Conservation (phyloP, 2,329 filamentous ascomycete genomes). For the Paecilomyces sp. region DNA sequence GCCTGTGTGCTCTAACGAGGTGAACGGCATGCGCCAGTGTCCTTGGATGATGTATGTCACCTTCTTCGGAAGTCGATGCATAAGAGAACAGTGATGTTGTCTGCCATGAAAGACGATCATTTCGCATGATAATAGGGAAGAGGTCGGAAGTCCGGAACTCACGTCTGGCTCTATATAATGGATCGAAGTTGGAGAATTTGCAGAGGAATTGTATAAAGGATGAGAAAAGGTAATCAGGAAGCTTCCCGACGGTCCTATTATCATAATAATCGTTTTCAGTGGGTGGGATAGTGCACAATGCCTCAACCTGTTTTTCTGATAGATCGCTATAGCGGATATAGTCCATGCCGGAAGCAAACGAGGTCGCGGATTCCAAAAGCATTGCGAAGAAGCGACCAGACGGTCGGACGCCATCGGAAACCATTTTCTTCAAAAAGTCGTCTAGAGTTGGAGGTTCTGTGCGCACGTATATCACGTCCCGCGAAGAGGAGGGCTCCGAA, state of each 20-base stretch:
- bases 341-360: constrained; percentile 33
- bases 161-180: constrained; percentile 5
- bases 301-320: constrained; percentile 21
- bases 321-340: constrained; percentile 35
- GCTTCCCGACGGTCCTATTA: constrained; percentile 15
- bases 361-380: constrained; percentile 40
- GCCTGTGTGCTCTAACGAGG: constrained; percentile 22
- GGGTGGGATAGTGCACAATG: constrained; percentile 19
- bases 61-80: constrained; percentile 4
- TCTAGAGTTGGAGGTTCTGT: constrained; percentile 46
- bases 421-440: constrained; percentile 47
- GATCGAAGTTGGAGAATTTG: constrained; percentile 16
- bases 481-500: constrained; percentile 49
- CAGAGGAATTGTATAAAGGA: constrained; percentile 39
- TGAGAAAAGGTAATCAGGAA: constrained; percentile 33
- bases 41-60: constrained; percentile 14
- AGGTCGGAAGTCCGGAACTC: constrained; percentile 14
- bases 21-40: constrained; percentile 30
- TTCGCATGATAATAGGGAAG: constrained; percentile 20
- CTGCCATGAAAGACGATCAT: constrained; percentile 1
- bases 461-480: constrained; percentile 51
- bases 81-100: constrained; percentile 15
- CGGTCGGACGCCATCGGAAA: constrained; percentile 36
- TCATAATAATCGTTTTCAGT: constrained; percentile 9
- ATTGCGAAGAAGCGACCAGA: constrained; percentile 39